A percentile compares a stretch with the other conserved stretches of the same genome.
Conservation (phyloP, 176 grass and related monocot genomes). For the Phyllostachys edulis region DNA sequence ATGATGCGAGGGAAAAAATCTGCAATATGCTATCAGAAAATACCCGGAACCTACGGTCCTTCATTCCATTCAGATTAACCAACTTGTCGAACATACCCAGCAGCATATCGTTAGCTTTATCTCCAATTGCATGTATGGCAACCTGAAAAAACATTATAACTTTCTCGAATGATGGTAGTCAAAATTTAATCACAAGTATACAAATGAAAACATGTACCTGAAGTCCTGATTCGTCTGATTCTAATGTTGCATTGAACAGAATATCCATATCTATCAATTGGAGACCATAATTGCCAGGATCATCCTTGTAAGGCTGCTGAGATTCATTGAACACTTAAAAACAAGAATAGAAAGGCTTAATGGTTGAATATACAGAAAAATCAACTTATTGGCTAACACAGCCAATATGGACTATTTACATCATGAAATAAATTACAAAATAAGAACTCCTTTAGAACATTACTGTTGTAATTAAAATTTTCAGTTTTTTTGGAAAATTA, state of each 20-base stretch:
- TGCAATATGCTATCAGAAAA: constrained; percentile 24
- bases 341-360: not conserved
- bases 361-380: not conserved
- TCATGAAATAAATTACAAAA: not conserved
- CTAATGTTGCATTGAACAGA: constrained; percentile 66
- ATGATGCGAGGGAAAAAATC: not conserved
- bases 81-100: constrained; percentile 62
- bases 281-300: constrained; percentile 52
- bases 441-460: not conserved
- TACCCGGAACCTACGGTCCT: constrained; percentile 80
- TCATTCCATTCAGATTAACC: constrained; percentile 62
- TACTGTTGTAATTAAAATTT: not conserved
- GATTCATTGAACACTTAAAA: not conserved
- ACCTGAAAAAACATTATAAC: constrained; percentile 46
- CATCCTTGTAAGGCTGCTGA: constrained; percentile 71
- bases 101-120: constrained; percentile 86
- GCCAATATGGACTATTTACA: not conserved
- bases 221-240: constrained; percentile 73
- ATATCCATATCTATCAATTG: constrained; percentile 64
- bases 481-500: not conserved
- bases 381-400: not conserved
- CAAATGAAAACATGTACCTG: constrained; percentile 51
- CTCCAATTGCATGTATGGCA: constrained; percentile 94
- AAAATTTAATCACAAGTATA: not conserved
- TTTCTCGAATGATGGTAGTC: not conserved